Evolutionary conservation across 2,329 filamentous ascomycete genomes (phyloP).

Genomic region (Alternaria gansuensis): DNA sequence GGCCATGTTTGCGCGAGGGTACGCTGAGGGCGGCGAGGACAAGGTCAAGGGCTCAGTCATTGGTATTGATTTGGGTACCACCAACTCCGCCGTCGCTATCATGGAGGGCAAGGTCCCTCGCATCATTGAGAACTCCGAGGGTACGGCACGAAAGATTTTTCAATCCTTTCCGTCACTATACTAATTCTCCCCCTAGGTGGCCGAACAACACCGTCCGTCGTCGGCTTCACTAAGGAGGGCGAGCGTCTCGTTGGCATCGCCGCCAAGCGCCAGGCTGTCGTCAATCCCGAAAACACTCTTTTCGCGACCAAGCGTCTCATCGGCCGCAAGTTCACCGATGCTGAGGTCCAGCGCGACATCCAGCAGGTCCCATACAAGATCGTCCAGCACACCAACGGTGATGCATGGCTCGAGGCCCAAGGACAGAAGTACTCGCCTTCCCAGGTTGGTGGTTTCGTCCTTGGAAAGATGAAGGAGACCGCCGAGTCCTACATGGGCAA

Average conservation of each 20-base stretch:
- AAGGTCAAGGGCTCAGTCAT: conserved; percentile 97
- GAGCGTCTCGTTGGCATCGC: conserved; percentile 97
- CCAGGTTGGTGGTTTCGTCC: conserved; percentile 95
- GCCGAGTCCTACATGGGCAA: conserved; percentile 92
- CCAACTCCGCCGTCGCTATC: conserved; percentile 95
- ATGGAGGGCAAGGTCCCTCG: conserved; percentile 96
- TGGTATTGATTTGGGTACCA: conserved; percentile 97
- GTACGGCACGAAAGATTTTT: conserved; percentile 57
- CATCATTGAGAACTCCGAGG: conserved; percentile 98
- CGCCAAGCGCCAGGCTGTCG: conserved; percentile 96
- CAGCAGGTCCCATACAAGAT: conserved; percentile 99
- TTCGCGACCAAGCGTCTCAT: conserved; percentile 99
- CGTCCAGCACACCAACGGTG: conserved; percentile 93
- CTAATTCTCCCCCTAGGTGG: conserved; percentile 66
- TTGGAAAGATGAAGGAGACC: conserved; percentile 99
- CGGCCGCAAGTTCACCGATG: conserved; percentile 93
- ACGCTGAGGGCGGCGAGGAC: conserved; percentile 73
- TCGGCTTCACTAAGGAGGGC: conserved; percentile 93
- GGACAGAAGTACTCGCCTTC: conserved; percentile 97
- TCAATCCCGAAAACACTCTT: conserved; percentile 98
- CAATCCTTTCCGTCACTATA: conserved; percentile 4
- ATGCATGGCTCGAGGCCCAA: conserved; percentile 93
- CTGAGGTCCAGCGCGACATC: conserved; percentile 94
- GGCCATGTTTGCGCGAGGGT: conserved; percentile 72
- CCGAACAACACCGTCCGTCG: conserved; percentile 90